Evolutionary conservation across 2,329 filamentous ascomycete genomes (phyloP), one percentile per base, ranked within the genome.

Genomic region (Colletotrichum tamarilloi): DNA sequence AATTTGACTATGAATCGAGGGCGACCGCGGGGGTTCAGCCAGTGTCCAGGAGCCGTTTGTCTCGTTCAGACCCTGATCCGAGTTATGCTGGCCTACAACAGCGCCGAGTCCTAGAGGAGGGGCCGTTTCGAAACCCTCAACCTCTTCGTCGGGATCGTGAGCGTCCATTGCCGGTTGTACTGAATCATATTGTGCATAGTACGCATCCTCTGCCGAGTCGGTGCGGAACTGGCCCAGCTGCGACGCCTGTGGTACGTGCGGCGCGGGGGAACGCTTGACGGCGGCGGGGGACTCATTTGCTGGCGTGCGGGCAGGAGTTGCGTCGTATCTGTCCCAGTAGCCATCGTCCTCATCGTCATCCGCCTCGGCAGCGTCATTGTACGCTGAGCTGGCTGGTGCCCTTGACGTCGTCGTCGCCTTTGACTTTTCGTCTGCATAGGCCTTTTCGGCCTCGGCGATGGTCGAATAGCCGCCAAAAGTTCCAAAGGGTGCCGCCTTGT

Each of bases 121-220:
- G 19, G 72, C 72, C 19, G 62, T 57, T 7, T 82, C 81, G 22
- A 82, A 75, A 28, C 80, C 80, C 30, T 78, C 77, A 14, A 83
- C 84, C 69, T 86, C 91, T 82, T 95, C 93, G 77, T 95, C 92
- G n/a, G 93, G 93, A 76, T 95, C 93, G 80, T 95, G 91, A 68
- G 90, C 91, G 81, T 96, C 94, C 86, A 96, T 91, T 38, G 93
- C 93, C 2, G 94, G 93, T 80, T 96, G 94, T 9, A 96, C 93
- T 75, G 90, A 86, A 77, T 93, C 92, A 80, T 97, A 96, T 79
- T 92, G 91, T 22, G 92, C 90, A 81, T 91, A 96, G 81, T 96
- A 96, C 56, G 91, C 91, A 59, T 92, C 90, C 74, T 95, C 93
- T 24, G 86, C 85, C 8, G 85, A 84, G 11, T 82, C 75, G 49